Base-by-base conservation (phyloP, 441 rosid genomes). In the Syzygium syzygioides region DNA sequence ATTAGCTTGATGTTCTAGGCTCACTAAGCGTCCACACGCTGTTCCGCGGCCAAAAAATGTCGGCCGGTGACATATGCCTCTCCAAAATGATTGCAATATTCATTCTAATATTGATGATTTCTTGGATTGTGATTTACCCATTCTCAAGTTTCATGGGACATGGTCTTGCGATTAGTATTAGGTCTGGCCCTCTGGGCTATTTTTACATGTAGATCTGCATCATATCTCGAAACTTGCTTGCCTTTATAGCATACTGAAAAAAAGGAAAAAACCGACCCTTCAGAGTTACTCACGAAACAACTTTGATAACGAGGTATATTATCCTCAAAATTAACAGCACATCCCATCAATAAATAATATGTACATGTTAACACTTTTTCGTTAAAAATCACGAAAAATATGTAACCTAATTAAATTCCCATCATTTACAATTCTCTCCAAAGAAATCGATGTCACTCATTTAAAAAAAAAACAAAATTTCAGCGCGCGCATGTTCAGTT, bases 161-260 rank as follows among this genome's bases (percentile, higher is more conserved):
- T 6, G 4, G 32, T 28, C 68, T 2, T 28, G 34, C 32, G 30
- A 28, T 28, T 28, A 28, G 68, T 60, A 60, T n/a, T 14, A n/a
- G 10, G 34, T n/a, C 0, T 14, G 0, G 55, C 18, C 0, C 0
- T n/a, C 0, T 14, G 0, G 55, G 32, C 0, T 0, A 1, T 60
- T 60, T 14, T 13, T 60, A 28, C 4, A 28, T 0, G 19, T 54
- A 15, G 55, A 4, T 4, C 4, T 3, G 1, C 25, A 14, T 60
- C 9, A 0, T 1, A 60, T 7, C 0, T 28, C 2, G 9, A 60
- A 19, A 60, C 68, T 1, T 60, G 68, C 1, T 60, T 0, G 34
- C 9, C 19, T 14, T 60, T 6, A 14, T n/a, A 60, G 3, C 6
- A 60, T 60, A 14, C 4, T 1, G 7, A 18, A 18, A 18, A 59